phyloP scores from a whole-genome alignment of 2,329 filamentous ascomycete species.

The Arthrocladium fulminans region DNA sequence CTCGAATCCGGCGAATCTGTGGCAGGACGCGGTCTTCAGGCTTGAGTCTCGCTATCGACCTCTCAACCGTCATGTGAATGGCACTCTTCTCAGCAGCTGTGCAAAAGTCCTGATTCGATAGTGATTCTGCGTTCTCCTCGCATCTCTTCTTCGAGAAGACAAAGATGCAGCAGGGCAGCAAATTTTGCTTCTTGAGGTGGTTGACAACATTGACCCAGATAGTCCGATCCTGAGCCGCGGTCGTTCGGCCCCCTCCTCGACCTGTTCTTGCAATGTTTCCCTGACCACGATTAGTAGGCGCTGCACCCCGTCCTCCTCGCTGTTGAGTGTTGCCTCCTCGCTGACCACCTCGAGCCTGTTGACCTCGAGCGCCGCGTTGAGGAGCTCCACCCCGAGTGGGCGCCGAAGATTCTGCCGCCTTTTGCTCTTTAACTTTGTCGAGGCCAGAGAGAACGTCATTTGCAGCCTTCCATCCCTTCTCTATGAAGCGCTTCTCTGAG shows the following conservation, averaged over 20 bases:
- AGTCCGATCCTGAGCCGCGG: slow-evolving; percentile 87
- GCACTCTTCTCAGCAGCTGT: slow-evolving; percentile 90
- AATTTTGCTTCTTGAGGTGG: slow-evolving; percentile 73
- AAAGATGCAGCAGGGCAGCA: slow-evolving; percentile 91
- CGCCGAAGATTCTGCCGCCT: slow-evolving; percentile 38
- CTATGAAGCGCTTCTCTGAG: slow-evolving; percentile 80
- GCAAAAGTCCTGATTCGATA: slow-evolving; percentile 92
- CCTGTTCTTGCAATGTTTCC: slow-evolving; percentile 89
- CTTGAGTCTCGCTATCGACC: slow-evolving; percentile 82
- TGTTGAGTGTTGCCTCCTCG: slow-evolving; percentile 43
- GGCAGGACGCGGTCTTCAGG: slow-evolving; percentile 83
- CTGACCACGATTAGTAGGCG: slow-evolving; percentile 49
- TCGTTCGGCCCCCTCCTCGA: slow-evolving; percentile 74
- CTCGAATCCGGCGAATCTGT: slow-evolving; percentile 79
- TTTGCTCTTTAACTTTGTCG: slow-evolving; percentile 61
- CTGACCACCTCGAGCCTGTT: slow-evolving; percentile 46
- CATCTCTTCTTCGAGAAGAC: slow-evolving; percentile 98
- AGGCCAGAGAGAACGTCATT: slow-evolving; percentile 72
- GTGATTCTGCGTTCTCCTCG: slow-evolving; percentile 90
- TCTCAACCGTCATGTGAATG: slow-evolving; percentile 95
- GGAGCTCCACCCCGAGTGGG: slow-evolving; percentile 34
- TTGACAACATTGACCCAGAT: slow-evolving; percentile 95
- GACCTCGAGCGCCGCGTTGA: slow-evolving; percentile 45
- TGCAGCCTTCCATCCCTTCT: slow-evolving; percentile 90
- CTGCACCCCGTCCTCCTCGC: slow-evolving; percentile 47